Base-by-base conservation (phyloP, 2,329 filamentous ascomycete species). In the Sarocladiaceae sp. region DNA sequence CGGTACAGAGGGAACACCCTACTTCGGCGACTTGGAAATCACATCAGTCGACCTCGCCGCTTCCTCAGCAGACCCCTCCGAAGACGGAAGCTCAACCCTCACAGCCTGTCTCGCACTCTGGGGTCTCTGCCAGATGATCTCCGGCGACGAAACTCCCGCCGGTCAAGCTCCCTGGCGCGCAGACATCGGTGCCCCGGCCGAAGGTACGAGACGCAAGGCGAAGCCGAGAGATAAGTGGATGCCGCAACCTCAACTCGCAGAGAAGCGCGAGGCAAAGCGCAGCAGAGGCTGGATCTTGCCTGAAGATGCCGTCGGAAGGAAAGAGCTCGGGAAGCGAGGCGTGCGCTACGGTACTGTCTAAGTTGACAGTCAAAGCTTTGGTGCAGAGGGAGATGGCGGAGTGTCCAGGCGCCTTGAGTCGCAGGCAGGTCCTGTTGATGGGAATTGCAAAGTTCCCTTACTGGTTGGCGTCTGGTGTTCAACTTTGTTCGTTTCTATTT, bases 1-100 rank as follows among this genome's bases (percentile, higher is more conserved):
- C 58, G 91, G 92, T 50, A 81, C 66, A 59, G 86, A 78, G 62
- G 71, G 77, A 36, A 83, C 84, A 1, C 92, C 92, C 0, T 84
- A 90, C 66, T 97, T 96, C 64, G 92, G 93, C n/a, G 90, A 86
- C 68, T 75, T 97, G 4, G 92, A 97, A 67, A 79, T 96, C 25
- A 73, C 76, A 17, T 78, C 75, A 39, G 77, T 86, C 18, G 81
- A 80, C 60, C 77, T 86, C 35, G 77, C 76, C n/a, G 64, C 69
- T 40, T 58, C 68, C 11, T 61, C 64, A 10, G 64, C 65, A 17
- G 60, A 60, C 5, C 55, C 60, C 28, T 63, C 58, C 13, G 26
- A 23, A 48, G 18, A 22, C 36, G 31, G 31, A 10, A 5, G 7
- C 17, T 40, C 35, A 4, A 51, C 78, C 52, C 75, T 89, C 60